Percentiles rank a stretch among this genome's conserved stretches.
These are phyloP conservation scores for Linnemannia schmuckeri DNA, from an alignment of 192 early-diverging fungal genomes.

Conservation along the genomic window DNA sequence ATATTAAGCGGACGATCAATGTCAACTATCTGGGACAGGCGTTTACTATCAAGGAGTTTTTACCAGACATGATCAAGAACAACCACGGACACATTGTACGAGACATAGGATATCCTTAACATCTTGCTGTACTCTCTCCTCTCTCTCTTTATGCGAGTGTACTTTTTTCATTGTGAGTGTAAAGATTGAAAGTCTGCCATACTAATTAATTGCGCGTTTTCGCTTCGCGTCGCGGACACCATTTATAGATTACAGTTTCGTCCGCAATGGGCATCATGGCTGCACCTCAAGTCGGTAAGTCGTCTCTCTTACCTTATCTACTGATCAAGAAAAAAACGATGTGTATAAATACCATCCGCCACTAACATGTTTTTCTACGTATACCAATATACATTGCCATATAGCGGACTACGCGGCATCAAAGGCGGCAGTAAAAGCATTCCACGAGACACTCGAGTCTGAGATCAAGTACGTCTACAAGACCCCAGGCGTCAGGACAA, in stretches of 20 bases:
- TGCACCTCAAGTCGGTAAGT: constrained; percentile 42
- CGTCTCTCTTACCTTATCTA: neutral
- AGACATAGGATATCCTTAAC: neutral
- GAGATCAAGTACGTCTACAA: constrained; percentile 76
- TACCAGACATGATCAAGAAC: constrained; percentile 79
- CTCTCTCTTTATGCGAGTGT: constrained; percentile 25
- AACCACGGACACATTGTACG: constrained; percentile 86
- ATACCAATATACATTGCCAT: neutral
- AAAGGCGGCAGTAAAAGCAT: constrained; percentile 81
- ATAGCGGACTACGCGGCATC: constrained; percentile 82
- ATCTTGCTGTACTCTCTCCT: neutral
- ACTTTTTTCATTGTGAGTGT: neutral
- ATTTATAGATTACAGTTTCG: constrained; percentile 59
- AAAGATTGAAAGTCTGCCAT: neutral
- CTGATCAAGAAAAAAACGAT: neutral
- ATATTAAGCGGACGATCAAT: constrained; percentile 75
- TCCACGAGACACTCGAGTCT: constrained; percentile 81
- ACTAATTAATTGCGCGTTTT: neutral
- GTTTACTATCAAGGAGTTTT: constrained; percentile 79
- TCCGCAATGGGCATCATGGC: constrained; percentile 53
- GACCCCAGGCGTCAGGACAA: constrained; percentile 74
- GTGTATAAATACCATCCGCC: no score
- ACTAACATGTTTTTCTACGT: no score
- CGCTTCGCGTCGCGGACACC: neutral
- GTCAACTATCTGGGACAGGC: constrained; percentile 84